Percentiles rank a stretch among this genome's conserved stretches.
Conservation (phyloP, 495 filamentous ascomycete genomes). For the Barbatosphaeria neglecta region DNA sequence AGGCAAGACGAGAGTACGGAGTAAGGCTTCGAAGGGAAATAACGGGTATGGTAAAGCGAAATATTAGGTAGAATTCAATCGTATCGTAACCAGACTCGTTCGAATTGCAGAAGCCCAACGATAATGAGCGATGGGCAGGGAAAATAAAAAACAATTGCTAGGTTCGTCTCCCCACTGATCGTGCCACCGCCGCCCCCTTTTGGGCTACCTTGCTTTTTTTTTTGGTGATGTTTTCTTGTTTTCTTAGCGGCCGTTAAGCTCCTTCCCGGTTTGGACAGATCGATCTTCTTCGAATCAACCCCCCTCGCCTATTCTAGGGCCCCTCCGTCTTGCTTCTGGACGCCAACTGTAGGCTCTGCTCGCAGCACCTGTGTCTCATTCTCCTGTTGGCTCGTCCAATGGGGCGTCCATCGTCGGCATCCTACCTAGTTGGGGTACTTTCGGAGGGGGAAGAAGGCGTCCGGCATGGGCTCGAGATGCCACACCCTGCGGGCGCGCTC, state of each 20-base stretch:
- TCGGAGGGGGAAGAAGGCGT: slow-evolving; percentile 36
- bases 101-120: not conserved
- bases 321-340: not conserved
- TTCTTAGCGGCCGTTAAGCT: not conserved
- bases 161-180: too few species aligned
- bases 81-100: not conserved
- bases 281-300: not conserved
- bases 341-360: not conserved
- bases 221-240: not conserved
- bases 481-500: slow-evolving; percentile 27
- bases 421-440: slow-evolving; percentile 29
- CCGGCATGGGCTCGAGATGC: slow-evolving; percentile 41
- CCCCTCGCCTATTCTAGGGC: not conserved
- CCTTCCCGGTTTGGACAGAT: not conserved
- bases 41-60: not conserved
- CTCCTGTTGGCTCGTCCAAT: not conserved
- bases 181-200: too few species aligned
- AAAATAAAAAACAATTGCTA: too few species aligned
- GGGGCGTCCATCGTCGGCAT: too few species aligned
- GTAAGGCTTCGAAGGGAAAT: not conserved
- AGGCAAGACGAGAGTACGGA: not conserved
- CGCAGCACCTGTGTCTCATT: not conserved
- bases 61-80: not conserved
- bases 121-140: too few species aligned
- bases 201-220: not conserved